phyloP scores from a whole-genome alignment of 352 stramenopile species.

The Phytophthora ramorum region DNA sequence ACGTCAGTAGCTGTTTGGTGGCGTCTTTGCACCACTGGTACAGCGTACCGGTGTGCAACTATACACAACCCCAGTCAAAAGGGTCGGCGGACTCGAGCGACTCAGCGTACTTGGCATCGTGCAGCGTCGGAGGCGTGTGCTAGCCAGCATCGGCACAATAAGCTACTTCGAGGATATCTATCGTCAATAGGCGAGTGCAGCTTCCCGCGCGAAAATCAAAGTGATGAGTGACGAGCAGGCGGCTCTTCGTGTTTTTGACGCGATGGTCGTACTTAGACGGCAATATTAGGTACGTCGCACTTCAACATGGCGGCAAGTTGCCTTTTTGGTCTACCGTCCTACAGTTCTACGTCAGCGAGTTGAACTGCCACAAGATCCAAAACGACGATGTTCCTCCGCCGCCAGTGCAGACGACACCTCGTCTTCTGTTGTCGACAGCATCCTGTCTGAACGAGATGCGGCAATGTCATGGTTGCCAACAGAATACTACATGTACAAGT shows the following conservation, averaged over 20 bases:
- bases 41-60: neutral
- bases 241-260: neutral
- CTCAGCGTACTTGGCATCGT: constrained; percentile 1
- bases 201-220: neutral
- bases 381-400: too few relatives aligned
- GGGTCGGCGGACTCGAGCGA: neutral
- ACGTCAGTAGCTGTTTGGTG: neutral
- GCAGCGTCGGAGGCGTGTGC: neutral
- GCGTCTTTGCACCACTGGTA: constrained; percentile 13
- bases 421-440: too few relatives aligned
- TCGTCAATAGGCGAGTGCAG: too few relatives aligned
- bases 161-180: too few relatives aligned
- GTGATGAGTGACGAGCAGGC: neutral
- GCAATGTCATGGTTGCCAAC: too few relatives aligned
- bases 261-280: neutral
- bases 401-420: too few relatives aligned
- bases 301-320: too few relatives aligned
- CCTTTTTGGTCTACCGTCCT: too few relatives aligned
- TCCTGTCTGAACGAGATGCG: too few relatives aligned
- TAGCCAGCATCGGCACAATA: constrained; percentile 1
- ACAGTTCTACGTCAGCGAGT: too few relatives aligned
- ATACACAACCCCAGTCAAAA: constrained; percentile 3
- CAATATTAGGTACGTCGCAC: neutral
- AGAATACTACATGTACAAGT: neutral
- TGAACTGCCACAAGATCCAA: too few relatives aligned